Base-by-base conservation (phyloP, 495 filamentous ascomycete genomes). In the Trichoderma virens region DNA sequence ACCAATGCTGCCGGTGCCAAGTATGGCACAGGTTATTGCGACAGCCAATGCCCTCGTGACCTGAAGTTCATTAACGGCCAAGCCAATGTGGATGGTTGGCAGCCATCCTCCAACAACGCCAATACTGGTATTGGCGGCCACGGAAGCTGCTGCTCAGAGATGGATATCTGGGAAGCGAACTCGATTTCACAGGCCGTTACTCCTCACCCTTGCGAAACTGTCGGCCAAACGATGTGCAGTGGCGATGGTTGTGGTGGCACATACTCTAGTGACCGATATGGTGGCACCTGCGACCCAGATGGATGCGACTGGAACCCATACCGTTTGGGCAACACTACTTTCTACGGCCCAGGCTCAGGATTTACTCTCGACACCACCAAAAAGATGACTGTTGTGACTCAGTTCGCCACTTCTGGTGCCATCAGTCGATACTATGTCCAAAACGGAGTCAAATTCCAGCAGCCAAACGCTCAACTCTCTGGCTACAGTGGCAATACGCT, bases 261-360 rank as follows among this genome's bases (percentile, higher is more conserved):
- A 54, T 81, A 81, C 73, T 77, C 74, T 61, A 65, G 66, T 30
- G 73, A 78, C 72, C 74, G 81, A 67, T 83, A 80, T 70, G 73
- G 70, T 64, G 85, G 82, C 60, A 80, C 84, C 63, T 92, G 89
- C 71, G 90, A 93, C 70, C 85, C 89, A 66, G 86, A 82, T 70
- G 79, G 79, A 47, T 92, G 89, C 74, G 88, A 90, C 71, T 90
- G 88, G 84, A 92, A 92, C 85, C 75, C 84, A 18, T 91, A 86
- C 82, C 83, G 83, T 67, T 76, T 83, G 76, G 87, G 88, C 63
- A 78, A 85, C 74, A 80, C 70, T 23, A 69, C 67, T 70, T 91
- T 87, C 82, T 90, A 83, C 76, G 87, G 86, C 59, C 70, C 75
- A 28, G 82, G 81, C 69, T 78, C 75, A 75, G 16, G 51, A 23